Evolutionary conservation across 768 basidiomycete genomes (phyloP), one percentile per base, ranked within the genome.

Genomic region (Tylopilus sp.): DNA sequence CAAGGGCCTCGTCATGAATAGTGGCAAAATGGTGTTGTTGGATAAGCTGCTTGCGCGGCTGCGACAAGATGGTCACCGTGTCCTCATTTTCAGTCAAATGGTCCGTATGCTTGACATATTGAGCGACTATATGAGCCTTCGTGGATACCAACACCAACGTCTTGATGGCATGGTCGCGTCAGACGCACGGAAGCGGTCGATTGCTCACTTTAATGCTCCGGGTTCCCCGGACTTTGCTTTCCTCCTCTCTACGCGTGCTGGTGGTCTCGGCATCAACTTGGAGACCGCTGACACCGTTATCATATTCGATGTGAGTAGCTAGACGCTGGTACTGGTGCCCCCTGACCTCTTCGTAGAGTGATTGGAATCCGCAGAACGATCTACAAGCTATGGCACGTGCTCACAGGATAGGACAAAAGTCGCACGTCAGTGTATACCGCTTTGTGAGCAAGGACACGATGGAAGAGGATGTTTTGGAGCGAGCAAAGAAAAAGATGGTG

Each of bases 401-500:
- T 0, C 97, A 99, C 75, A 89, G 97, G 54, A 98, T 99, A 64
- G 97, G 97, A 4, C 97, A 98, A 71, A 98, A 98, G 75, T 90
- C 88, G 33, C 97, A 99, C 72, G 97, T 99, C 63, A 98, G 86
- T 66, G 97, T 99, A 44, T 98, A 98, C 71, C 88, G 96, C 25
- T 94, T 98, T 68, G 93, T 99, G 64, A 95, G 92, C 66, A 98
- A 98, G 74, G 97, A 98, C 65, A 98, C 96, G 19, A 97, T 98
- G 85, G 97, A 98, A 72, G 97, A 98, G 74, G 97, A 98, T 65
- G 89, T 98, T 19, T 81, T 99, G 42, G 96, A 99, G 74, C 82
- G 96, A 47, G 97, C 97, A 12, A 95, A 95, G 81, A 92, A 93
- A 78, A 98, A 99, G 78, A 98, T 98, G 97, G 93, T 98, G 40